Evolutionary conservation across 75 land plant species (phyloP).

Genomic region (Picea sitchensis): DNA sequence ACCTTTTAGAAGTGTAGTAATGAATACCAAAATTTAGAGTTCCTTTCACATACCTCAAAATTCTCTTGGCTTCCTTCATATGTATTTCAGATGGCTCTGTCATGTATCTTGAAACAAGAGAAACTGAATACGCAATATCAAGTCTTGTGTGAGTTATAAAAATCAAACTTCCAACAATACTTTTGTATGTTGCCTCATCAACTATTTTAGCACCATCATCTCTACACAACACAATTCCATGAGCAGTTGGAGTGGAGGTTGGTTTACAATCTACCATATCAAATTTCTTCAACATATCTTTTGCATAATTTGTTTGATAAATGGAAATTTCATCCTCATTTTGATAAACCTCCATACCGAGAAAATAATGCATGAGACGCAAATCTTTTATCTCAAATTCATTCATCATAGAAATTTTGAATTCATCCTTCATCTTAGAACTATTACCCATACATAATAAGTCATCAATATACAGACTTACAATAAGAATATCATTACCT

Average conservation of each 20-base stretch:
- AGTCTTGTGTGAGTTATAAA: neutral
- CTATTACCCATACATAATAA: too few relatives aligned
- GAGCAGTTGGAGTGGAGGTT: neutral
- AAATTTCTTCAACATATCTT: neutral
- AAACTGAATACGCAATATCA: neutral
- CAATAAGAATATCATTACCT: too few relatives aligned
- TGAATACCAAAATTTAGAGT: too few relatives aligned
- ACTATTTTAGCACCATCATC: neutral
- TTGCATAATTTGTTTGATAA: too few relatives aligned
- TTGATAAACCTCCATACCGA: too few relatives aligned
- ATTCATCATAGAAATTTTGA: too few relatives aligned
- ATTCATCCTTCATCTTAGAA: too few relatives aligned
- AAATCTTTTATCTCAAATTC: too few relatives aligned
- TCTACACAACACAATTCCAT: conserved; percentile 1
- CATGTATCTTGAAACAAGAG: neutral
- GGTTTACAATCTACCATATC: neutral
- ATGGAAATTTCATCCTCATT: too few relatives aligned
- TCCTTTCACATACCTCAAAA: neutral
- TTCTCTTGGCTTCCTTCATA: neutral
- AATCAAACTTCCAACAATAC: neutral
- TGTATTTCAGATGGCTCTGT: neutral
- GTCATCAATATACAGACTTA: too few relatives aligned
- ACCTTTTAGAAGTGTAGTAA: too few relatives aligned
- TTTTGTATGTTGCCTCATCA: neutral
- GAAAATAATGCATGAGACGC: too few relatives aligned